These are phyloP conservation scores for Talaromyces sp. DNA, from an alignment of 2,329 filamentous ascomycete species.

Conservation along the genomic window DNA sequence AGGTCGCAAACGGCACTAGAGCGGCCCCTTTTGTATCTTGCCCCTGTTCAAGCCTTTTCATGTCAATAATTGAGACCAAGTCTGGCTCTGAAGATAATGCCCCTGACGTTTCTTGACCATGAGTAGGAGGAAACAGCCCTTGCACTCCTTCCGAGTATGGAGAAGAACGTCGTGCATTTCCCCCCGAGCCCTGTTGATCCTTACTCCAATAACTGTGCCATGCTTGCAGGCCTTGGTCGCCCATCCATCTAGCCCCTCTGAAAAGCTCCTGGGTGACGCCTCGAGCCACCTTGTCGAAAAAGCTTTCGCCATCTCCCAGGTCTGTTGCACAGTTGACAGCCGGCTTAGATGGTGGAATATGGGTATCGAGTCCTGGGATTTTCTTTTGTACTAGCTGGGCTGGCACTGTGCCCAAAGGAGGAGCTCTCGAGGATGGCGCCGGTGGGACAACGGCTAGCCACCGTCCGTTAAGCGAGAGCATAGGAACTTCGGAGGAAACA, in stretches of 20 bases:
- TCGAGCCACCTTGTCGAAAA: constrained; percentile 44
- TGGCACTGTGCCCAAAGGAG: constrained; percentile 39
- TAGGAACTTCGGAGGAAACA: constrained; percentile 28
- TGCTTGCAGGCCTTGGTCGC: constrained; percentile 44
- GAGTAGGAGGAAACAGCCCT: constrained; percentile 42
- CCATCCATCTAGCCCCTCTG: constrained; percentile 45
- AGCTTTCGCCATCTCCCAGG: constrained; percentile 42
- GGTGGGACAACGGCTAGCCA: constrained; percentile 45
- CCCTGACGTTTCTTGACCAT: constrained; percentile 37
- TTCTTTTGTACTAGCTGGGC: constrained; percentile 28
- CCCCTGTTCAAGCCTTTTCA: constrained; percentile 39
- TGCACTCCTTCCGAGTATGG: constrained; percentile 24
- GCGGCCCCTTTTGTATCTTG: constrained; percentile 28
- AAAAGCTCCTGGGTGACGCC: constrained; percentile 47
- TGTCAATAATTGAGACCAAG: constrained; percentile 42
- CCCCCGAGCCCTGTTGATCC: constrained; percentile 26
- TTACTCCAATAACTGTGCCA: constrained; percentile 50
- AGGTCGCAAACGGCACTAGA: constrained; percentile 38
- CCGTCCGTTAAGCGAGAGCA: constrained; percentile 40
- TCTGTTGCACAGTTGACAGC: constrained; percentile 41
- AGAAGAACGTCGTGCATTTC: constrained; percentile 25
- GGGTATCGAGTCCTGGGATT: constrained; percentile 37
- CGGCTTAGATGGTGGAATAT: constrained; percentile 38
- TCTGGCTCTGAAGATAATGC: constrained; percentile 36
- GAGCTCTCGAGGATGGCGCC: constrained; percentile 30